Evolutionary conservation across 1,139 yeast species (phyloP).

Genomic region (Zhuliangozyma blackwelliae): DNA sequence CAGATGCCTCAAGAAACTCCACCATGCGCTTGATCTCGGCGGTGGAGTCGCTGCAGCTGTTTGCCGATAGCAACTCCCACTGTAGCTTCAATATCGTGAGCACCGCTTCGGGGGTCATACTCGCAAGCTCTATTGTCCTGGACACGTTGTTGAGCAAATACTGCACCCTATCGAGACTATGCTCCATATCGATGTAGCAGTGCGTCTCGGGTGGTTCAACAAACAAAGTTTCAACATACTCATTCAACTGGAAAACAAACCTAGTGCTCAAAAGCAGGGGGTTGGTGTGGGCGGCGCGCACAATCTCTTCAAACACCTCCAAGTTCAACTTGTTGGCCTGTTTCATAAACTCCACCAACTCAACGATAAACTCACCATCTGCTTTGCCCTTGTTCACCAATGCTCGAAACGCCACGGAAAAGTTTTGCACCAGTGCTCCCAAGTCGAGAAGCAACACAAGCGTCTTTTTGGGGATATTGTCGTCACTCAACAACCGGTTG

Average conservation of each 20-base stretch:
- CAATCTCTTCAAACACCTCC: constrained; percentile 20
- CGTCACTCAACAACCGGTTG: constrained; percentile 8
- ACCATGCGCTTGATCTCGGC: constrained; percentile 6
- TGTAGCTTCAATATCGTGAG: constrained; percentile 19
- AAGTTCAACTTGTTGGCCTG: constrained; percentile 15
- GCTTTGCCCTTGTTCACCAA: constrained; percentile 10
- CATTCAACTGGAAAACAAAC: constrained; percentile 18
- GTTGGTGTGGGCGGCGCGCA: constrained; percentile 4
- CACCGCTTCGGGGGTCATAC: constrained; percentile 9
- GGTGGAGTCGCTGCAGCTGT: constrained; percentile 9
- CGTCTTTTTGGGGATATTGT: constrained; percentile 15
- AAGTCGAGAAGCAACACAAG: constrained; percentile 23
- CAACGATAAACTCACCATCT: constrained; percentile 16
- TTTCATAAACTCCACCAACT: constrained; percentile 19
- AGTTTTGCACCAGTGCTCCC: constrained; percentile 15
- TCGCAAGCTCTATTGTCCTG: constrained; percentile 7
- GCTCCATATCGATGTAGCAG: constrained; percentile 30
- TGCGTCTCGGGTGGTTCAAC: constrained; percentile 31
- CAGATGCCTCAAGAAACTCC: constrained; percentile 5
- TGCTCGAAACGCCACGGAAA: constrained; percentile 10
- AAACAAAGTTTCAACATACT: constrained; percentile 28
- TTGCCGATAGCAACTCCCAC: constrained; percentile 22
- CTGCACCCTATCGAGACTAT: constrained; percentile 30
- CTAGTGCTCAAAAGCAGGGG: constrained; percentile 14
- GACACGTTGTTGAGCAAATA: constrained; percentile 11